Evolutionary conservation across 257 asterid species (phyloP).

Genomic region (Prunella vulgaris): DNA sequence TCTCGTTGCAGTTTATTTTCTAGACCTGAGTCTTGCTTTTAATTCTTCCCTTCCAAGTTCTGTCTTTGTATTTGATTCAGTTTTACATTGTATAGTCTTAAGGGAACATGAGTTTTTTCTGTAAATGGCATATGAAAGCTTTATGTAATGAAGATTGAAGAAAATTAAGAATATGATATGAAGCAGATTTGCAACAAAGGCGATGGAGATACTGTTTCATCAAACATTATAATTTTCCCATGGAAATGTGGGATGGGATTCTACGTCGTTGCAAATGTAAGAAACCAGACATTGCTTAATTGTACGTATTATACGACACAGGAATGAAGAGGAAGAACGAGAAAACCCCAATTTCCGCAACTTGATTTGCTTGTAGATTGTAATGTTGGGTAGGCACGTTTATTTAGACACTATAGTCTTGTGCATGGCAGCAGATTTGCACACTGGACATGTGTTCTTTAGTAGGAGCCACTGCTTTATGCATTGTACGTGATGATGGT

Average conservation of each 20-base stretch:
- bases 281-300: not conserved
- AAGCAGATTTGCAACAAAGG: not conserved
- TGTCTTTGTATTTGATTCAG: not conserved
- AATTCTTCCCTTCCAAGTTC: conserved; percentile 1
- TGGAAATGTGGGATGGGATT: not conserved
- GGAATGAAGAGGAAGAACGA: not conserved
- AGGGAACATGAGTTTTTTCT: conserved; percentile 14
- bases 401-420: conserved; percentile 13
- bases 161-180: not conserved
- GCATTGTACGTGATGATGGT: conserved; percentile 56
- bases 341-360: not conserved
- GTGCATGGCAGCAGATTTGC: conserved; percentile 44
- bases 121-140: conserved; percentile 14
- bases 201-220: not conserved
- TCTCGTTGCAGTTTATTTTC: conserved; percentile 1
- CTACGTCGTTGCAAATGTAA: not conserved
- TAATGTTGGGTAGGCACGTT: not conserved
- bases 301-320: not conserved
- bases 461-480: conserved; percentile 61
- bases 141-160: not conserved
- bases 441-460: conserved; percentile 55
- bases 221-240: not conserved
- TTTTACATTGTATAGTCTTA: conserved; percentile 9
- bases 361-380: not conserved
- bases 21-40: not conserved